phyloP scores from a whole-genome alignment of 192 early-diverging fungal species.

The Linnemannia schmuckeri region DNA sequence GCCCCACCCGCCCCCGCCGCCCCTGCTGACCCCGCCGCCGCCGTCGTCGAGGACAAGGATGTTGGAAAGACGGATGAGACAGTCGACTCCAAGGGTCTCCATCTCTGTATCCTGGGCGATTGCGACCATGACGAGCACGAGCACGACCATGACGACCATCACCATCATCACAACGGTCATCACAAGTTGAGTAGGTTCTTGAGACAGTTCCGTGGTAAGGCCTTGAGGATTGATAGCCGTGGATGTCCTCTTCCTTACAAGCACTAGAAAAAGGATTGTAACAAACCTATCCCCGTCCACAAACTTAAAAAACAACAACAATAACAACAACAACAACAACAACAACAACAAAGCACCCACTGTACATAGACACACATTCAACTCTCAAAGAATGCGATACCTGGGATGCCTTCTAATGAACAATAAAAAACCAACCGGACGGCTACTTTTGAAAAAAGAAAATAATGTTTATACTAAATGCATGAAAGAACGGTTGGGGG shows the following conservation, averaged over 20 bases:
- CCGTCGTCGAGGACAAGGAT: not conserved
- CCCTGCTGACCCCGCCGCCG: too few species aligned
- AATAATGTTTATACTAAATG: not conserved
- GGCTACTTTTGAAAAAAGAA: not conserved
- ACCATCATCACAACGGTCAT: not conserved
- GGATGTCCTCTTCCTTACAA: slow-evolving; percentile 25
- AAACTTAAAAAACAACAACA: not conserved
- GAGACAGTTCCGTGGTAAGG: slow-evolving; percentile 28
- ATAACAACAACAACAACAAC: slow-evolving; percentile 8
- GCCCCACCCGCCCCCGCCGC: too few species aligned
- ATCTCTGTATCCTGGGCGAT: slow-evolving; percentile 12
- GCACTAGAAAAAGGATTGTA: not conserved
- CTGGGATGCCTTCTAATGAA: not conserved
- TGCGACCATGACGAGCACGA: not conserved
- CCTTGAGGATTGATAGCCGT: slow-evolving; percentile 11
- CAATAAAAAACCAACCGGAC: not conserved
- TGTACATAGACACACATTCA: too few species aligned
- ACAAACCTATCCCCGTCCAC: not conserved
- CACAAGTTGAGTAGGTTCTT: slow-evolving; percentile 29
- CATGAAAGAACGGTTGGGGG: not conserved
- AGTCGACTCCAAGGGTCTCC: not conserved
- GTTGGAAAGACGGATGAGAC: not conserved
- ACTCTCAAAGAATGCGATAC: not conserved
- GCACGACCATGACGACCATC: not conserved
- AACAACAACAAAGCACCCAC: not conserved